Evolutionary conservation across 139 green algal genomes (phyloP).

Genomic region (Chlamydomonas eustigma): DNA sequence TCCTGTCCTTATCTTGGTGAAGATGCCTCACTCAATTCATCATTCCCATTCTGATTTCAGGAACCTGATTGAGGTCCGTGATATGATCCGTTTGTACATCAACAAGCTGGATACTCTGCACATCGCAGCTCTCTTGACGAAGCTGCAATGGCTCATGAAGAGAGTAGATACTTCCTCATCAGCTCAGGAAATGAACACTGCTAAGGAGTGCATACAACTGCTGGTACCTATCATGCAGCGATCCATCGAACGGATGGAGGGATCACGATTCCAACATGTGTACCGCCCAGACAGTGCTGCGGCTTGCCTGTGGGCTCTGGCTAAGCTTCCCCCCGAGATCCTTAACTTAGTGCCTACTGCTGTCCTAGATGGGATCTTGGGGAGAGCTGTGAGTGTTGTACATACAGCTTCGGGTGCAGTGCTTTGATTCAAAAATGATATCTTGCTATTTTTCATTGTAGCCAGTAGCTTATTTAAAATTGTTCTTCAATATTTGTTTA

Average conservation of each 20-base stretch:
- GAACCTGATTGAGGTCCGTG: neutral
- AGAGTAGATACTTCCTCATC: neutral
- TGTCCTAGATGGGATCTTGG: neutral
- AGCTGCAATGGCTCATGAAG: neutral
- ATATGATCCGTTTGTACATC: slow-evolving; percentile 1
- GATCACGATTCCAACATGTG: neutral
- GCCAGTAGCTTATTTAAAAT: too few species aligned
- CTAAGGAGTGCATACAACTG: neutral
- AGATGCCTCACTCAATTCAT: neutral
- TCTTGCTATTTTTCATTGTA: too few species aligned
- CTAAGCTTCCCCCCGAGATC: neutral
- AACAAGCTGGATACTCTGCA: neutral
- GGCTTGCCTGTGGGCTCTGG: neutral
- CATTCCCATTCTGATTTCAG: neutral
- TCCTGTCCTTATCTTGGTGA: neutral
- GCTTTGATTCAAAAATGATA: too few species aligned
- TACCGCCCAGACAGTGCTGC: neutral
- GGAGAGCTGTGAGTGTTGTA: neutral
- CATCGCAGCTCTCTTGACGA: neutral
- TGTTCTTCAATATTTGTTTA: too few species aligned
- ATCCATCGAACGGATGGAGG: neutral
- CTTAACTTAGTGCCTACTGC: neutral
- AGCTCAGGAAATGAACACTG: neutral
- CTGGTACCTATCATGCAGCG: neutral
- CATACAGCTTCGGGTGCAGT: too few species aligned